Evolutionary conservation across 495 filamentous ascomycete genomes (phyloP).

Genomic region (Penicillium fimorum): DNA sequence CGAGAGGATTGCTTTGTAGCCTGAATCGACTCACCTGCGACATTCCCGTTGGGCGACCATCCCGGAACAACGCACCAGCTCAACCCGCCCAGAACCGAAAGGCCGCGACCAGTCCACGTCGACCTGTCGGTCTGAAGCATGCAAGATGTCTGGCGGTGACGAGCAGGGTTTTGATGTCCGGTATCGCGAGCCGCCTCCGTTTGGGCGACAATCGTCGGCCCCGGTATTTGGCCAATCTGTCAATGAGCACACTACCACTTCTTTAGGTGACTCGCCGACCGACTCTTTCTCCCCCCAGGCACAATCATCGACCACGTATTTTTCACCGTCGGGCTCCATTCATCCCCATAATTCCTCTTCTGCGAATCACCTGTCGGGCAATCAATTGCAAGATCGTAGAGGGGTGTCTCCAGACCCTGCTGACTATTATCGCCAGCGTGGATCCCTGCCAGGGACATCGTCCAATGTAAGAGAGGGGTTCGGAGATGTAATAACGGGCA

Average conservation of each 20-base stretch:
- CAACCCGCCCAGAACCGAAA: conserved; percentile 33
- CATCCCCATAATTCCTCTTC: conserved; percentile 25
- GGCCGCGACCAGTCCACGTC: conserved; percentile 33
- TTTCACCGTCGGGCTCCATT: conserved; percentile 23
- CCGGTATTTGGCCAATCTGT: conserved; percentile 31
- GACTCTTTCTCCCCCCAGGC: conserved; percentile 26
- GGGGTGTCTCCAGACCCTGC: conserved; percentile 50
- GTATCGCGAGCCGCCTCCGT: conserved; percentile 33
- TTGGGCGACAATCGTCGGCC: conserved; percentile 41
- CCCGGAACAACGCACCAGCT: conserved; percentile 48
- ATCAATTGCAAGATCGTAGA: conserved; percentile 15
- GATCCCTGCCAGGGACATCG: conserved; percentile 22
- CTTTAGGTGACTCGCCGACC: conserved; percentile 28
- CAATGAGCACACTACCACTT: conserved; percentile 22
- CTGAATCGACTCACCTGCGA: conserved; percentile 39
- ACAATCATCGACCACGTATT: conserved; percentile 30
- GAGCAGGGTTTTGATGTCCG: conserved; percentile 42
- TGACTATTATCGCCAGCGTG: conserved; percentile 50
- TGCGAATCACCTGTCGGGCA: conserved; percentile 22
- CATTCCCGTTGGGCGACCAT: conserved; percentile 41
- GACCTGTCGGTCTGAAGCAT: conserved; percentile 36
- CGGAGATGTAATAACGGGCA: conserved; percentile 28
- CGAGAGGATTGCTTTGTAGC: conserved; percentile 45
- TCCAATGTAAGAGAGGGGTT: conserved; percentile 27
- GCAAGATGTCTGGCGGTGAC: conserved; percentile 50